Base-by-base conservation (phyloP, 495 filamentous ascomycete genomes). In the Hypomontagnella monticulosa region DNA sequence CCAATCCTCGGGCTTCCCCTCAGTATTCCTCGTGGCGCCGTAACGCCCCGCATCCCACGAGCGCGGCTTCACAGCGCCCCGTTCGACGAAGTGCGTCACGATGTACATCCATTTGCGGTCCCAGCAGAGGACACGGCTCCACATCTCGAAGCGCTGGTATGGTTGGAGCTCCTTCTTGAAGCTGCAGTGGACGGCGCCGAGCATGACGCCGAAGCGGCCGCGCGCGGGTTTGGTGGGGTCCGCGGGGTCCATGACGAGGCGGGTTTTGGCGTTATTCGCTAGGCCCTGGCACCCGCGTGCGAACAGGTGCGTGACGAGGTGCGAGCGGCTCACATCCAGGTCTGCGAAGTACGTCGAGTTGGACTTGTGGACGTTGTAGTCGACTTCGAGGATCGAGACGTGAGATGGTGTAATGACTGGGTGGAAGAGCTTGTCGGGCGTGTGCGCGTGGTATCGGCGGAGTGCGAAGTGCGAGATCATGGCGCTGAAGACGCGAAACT, bases 291-390 rank as follows among this genome's bases (percentile, higher is more conserved):
- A 83, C 58, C 76, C 81, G 54, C 71, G 77, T 62, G 76, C 82
- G 34, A 88, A 76, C 0, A 90, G 76, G 53, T 84, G 82, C 4
- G 77, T 73, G 36, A 81, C 77, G 1, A 90, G 78, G 63, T 91
- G 85, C 0, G 84, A 86, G 11, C 91, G 88, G 40, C 83, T 81
- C 40, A 91, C 82, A 75, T 94, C 91, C 12, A 93, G 83, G 74
- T 94, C 91, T 69, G 87, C 79, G 75, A 93, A 93, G 81, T 92
- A 95, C 3, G 91, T 95, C 55, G 80, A 85, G 79, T 95, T 95
- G 66, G 85, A 89, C 72, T 95, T 95, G 83, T 95, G 91, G 36
- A 91, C 59, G 79, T 95, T 94, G 78, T 92, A 90, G 76, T 95
- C 91, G 70, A 83, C 87, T 73, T 95, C 91, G 67, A 85, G 80